Conservation (phyloP, 768 basidiomycete genomes). For the Tricholomella constricta region DNA sequence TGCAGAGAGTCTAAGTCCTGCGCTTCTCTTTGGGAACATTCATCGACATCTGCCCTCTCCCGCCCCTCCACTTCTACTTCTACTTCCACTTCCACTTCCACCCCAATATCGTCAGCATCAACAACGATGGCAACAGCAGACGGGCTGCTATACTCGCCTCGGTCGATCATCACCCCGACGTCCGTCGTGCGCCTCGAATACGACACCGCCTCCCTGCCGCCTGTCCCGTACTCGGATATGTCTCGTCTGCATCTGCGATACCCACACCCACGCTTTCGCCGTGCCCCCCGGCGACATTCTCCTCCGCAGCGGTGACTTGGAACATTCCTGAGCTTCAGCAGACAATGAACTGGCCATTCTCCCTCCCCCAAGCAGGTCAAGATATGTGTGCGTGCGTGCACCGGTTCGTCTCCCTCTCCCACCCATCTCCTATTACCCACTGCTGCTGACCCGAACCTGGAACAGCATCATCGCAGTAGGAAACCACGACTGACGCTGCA, state of each 20-base stretch:
- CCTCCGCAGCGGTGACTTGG: slow-evolving; percentile 70
- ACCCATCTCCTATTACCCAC: no score
- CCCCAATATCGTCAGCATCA: no score
- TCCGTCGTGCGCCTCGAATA: slow-evolving; percentile 42
- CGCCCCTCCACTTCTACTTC: neutral
- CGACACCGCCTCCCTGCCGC: slow-evolving; percentile 25
- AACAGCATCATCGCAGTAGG: slow-evolving; percentile 58
- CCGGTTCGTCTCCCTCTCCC: no score
- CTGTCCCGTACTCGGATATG: slow-evolving; percentile 48
- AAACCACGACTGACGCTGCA: slow-evolving; percentile 63
- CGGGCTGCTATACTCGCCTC: slow-evolving; percentile 4
- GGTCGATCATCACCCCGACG: slow-evolving; percentile 24
- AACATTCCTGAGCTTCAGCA: slow-evolving; percentile 41
- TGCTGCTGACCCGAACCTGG: no score
- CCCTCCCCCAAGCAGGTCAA: slow-evolving; percentile 59
- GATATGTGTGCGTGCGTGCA: slow-evolving; percentile 48
- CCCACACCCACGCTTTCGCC: slow-evolving; percentile 44
- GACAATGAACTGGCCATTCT: slow-evolving; percentile 60
- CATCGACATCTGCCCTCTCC: neutral
- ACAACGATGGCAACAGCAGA: neutral
- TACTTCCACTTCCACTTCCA: neutral
- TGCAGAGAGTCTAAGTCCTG: neutral
- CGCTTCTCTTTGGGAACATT: neutral
- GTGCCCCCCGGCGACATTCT: slow-evolving; percentile 68
- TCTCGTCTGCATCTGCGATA: slow-evolving; percentile 64